Evolutionary conservation across 805 yeast species (phyloP).

Genomic region (Tetrapisispora taiwanensis): DNA sequence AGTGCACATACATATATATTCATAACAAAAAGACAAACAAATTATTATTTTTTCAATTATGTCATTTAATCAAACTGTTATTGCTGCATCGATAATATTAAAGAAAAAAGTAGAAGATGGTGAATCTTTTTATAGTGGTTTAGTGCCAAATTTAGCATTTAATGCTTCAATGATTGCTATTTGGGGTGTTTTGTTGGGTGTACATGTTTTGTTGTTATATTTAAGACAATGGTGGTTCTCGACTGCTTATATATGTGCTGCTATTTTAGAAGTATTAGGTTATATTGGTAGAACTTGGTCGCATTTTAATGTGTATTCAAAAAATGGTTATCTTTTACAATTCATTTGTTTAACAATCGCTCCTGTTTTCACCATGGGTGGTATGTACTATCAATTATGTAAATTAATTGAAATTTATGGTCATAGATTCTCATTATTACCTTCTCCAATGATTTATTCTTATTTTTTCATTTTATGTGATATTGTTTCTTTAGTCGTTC

Average conservation of each 20-base stretch:
- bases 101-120: not conserved
- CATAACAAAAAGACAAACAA: too few relatives aligned
- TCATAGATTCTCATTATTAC: constrained; percentile 36
- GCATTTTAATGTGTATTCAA: constrained; percentile 28
- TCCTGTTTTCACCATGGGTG: constrained; percentile 81
- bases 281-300: constrained; percentile 52
- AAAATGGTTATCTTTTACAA: constrained; percentile 48
- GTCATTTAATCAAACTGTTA: not conserved
- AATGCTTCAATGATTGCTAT: constrained; percentile 48
- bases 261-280: constrained; percentile 55
- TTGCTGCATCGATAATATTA: not conserved
- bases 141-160: constrained; percentile 44
- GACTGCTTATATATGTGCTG: constrained; percentile 44
- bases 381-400: constrained; percentile 62
- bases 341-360: constrained; percentile 62
- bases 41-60: not conserved
- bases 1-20: too few relatives aligned
- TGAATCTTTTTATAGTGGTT: constrained; percentile 30
- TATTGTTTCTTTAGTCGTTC: constrained; percentile 50
- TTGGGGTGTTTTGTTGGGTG: constrained; percentile 38
- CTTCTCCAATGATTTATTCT: constrained; percentile 33
- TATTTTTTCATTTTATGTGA: constrained; percentile 62
- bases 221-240: constrained; percentile 61
- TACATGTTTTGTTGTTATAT: constrained; percentile 38
- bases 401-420: constrained; percentile 58